Evolutionary conservation across 768 basidiomycete species (phyloP), one percentile per base, ranked within the genome.

Genomic region (Lactarius sp.): DNA sequence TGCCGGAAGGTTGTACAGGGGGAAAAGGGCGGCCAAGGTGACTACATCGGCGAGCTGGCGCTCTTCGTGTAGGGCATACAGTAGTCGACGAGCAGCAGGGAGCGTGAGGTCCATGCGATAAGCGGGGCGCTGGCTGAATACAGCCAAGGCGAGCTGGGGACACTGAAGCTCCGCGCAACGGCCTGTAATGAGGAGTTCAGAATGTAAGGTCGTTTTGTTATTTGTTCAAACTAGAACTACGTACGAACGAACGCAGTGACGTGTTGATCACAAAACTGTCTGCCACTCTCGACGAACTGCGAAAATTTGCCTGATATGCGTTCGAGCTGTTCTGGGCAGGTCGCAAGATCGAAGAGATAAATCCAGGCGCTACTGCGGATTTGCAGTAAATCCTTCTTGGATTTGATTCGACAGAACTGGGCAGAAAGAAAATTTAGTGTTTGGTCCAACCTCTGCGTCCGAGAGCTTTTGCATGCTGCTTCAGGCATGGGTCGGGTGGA

Each of bases 51-150:
- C 73, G 22, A 87, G 71, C 1, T 84, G 79, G 62, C 79, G 71
- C 18, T 76, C 69, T 53, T 72, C 62, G 69, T 83, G 81, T 3
- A 88, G 75, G 1, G 84, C 78, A 62, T 87, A 82, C 1, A 88
- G 70, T 51, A 89, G 80, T 47, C 77, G 79, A 4, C 81, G 85
- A 0, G 80, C 87, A 2, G 80, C 83, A 0, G 75, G 66, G 10
- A 82, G 73, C 3, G 82, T 60, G 14, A 88, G 76, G 22, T 75
- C 71, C 18, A 88, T 66, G 55, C 81, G 80, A 71, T 88, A 86
- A 70, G 83, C 85, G 14, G 84, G 76, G 61, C 80, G 85, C 69
- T 88, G 75, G 22, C 82, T 81, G 69, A 86, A 85, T 22, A 87
- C 81, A 39, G 80, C 74, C 13, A 90, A 74, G 3, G 86, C 85